A percentile compares a stretch with the other conserved stretches of the same genome.
These are phyloP conservation scores for Brassica juncea DNA, from an alignment of 345 rosid species.

Conservation along the genomic window DNA sequence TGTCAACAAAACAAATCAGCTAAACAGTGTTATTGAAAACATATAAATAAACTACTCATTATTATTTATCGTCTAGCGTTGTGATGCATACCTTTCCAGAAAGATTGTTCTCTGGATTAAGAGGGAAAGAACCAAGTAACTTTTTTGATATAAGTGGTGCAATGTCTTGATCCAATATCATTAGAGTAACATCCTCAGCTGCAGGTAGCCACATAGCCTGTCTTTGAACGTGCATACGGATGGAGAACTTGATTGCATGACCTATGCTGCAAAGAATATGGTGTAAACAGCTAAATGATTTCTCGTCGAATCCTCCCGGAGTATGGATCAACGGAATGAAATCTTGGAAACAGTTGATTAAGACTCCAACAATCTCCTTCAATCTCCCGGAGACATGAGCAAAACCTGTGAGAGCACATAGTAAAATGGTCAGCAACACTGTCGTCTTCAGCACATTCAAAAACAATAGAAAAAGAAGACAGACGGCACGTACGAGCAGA, in stretches of 20 bases:
- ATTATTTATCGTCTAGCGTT: not conserved
- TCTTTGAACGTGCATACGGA: constrained; percentile 38
- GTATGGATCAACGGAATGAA: constrained; percentile 57
- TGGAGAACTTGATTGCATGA: constrained; percentile 51
- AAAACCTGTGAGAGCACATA: constrained; percentile 45
- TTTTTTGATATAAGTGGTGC: constrained; percentile 56
- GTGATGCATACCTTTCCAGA: constrained; percentile 52
- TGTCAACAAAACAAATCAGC: constrained; percentile 47
- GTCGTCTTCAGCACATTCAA: constrained; percentile 5
- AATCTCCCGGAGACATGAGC: constrained; percentile 50
- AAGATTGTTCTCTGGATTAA: constrained; percentile 47
- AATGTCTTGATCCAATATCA: constrained; percentile 48
- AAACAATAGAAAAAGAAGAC: constrained; percentile 11
- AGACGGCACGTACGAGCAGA: constrained; percentile 55
- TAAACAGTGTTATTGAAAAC: not conserved
- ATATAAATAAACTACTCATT: not conserved
- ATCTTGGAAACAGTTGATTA: constrained; percentile 69
- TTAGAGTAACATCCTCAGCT: constrained; percentile 40
- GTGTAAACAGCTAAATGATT: constrained; percentile 63
- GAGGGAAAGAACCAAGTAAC: constrained; percentile 61
- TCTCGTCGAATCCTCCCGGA: constrained; percentile 47
- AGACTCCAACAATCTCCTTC: constrained; percentile 68
- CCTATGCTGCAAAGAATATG: constrained; percentile 63
- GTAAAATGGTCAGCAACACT: constrained; percentile 4
- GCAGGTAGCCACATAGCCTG: constrained; percentile 27